Base-by-base conservation (phyloP, 2,329 filamentous ascomycete genomes). In the Penicillium nordicum region DNA sequence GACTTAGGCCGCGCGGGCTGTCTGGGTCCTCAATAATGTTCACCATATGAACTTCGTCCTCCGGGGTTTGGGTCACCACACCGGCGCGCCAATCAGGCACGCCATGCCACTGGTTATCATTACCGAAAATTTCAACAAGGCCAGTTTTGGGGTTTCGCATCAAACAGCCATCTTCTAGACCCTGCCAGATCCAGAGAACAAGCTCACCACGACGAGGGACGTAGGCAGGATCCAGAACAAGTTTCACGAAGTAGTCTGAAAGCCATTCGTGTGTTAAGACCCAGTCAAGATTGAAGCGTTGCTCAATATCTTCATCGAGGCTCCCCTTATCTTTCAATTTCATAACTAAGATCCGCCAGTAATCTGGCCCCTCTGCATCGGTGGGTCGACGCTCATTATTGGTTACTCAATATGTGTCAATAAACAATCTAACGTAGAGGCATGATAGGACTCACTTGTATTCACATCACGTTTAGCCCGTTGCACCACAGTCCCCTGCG, bases 211-310 rank as follows among this genome's bases (percentile, higher is more conserved):
- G 61, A 2, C 84, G 78, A 3, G 84, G 83, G 1, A 81, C 63
- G 65, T 80, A 86, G 2, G 78, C 74, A 2, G 79, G 75, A 43
- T 80, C 75, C 9, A 77, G 60, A 4, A 69, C 68, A 16, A 80
- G 65, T 9, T 74, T 74, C 5, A 73, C 68, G 0, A 85, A 67
- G 18, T 77, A 64, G 3, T 72, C 63, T 0, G 72, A 67, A 0
- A 84, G 69, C 5, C 70, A 65, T 4, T 77, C 67, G 18, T 78
- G 74, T 42, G 83, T 80, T 0, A 79, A 76, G 37, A 78, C 72
- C 83, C 83, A 86, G 60, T 86, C 83, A 58, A 84, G 76, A 25
- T 81, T 84, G 16, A 77, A 63, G 0, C 69, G 69, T 56, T 87
- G 82, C 9, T 67, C 62, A 29, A 86, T 79, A 0, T 67, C 53